A percentile compares a stretch with the other conserved stretches of the same genome.
Evolutionary conservation across 208 protist genomes (phyloP).

Genomic region (Crithidia brevicula): DNA sequence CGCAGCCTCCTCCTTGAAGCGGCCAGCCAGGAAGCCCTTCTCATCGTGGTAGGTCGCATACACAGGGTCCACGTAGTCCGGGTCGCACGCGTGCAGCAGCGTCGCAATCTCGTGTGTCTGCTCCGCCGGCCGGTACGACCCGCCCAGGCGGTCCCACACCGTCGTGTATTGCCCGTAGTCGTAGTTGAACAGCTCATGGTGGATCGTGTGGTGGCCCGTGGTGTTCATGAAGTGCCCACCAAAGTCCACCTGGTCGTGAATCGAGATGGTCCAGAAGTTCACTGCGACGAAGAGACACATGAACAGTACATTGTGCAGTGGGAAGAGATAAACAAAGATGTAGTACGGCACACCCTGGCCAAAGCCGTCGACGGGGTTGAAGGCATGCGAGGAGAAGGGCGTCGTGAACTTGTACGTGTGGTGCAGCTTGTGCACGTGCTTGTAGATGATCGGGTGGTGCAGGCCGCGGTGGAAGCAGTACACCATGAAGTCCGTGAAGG

Average conservation of each 20-base stretch:
- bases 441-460: slow-evolving; percentile 92
- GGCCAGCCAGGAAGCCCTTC: slow-evolving; percentile 54
- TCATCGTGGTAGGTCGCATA: slow-evolving; percentile 56
- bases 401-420: slow-evolving; percentile 90
- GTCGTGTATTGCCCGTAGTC: slow-evolving; percentile 96
- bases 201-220: slow-evolving; percentile 93
- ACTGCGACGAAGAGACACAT: slow-evolving; percentile 89
- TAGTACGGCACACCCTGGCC: slow-evolving; percentile 93
- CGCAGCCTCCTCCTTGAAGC: slow-evolving; percentile 47
- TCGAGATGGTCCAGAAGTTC: slow-evolving; percentile 96
- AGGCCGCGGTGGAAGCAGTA: slow-evolving; percentile 95
- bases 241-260: slow-evolving; percentile 94
- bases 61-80: slow-evolving; percentile 49
- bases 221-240: slow-evolving; percentile 78
- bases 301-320: slow-evolving; percentile 89
- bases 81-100: slow-evolving; percentile 25
- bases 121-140: slow-evolving; percentile 79
- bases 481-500: slow-evolving; percentile 94
- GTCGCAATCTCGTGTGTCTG: slow-evolving; percentile 68
- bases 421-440: slow-evolving; percentile 92
- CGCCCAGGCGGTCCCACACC: slow-evolving; percentile 92
- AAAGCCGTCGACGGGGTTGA: slow-evolving; percentile 94
- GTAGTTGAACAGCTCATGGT: slow-evolving; percentile 94
- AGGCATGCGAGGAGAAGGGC: slow-evolving; percentile 93
- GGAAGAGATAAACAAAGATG: slow-evolving; percentile 90